Base-by-base conservation (phyloP, 169 alveolate genomes). In the Plasmodium falciparum region DNA sequence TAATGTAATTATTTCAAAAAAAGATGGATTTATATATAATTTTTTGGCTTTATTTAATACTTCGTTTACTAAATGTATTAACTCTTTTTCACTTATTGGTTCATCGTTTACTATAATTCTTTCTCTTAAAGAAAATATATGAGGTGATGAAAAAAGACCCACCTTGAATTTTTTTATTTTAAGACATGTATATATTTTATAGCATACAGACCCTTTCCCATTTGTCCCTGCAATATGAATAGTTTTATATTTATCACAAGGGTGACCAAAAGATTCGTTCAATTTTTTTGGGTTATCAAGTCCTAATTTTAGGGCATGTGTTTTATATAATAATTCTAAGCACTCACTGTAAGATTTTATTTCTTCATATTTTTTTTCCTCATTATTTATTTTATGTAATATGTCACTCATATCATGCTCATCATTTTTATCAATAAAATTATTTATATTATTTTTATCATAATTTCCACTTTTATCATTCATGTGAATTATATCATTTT, bases 121-220 rank as follows among this genome's bases (percentile, higher is more conserved):
- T 74, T 97, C 99, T 69, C 97, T 88, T 52, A 95, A 92, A 33
- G 93, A 73, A 62, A 93, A 90, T 8, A 97, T 70, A 88, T 97
- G 99, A 39, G 99, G 99, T 43, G 99, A 96, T 0, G 96, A 93
- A 90, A 85, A 97, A 17, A 97, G 56, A 1, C 99, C 99, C 11
- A 93, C 94, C 52, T 78, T 95, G 61, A 74, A 92, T 24, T 98
- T 98, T 49, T 56, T 71, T 33, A 67, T 17, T 49, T 92, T 67
- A 11, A 97, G 76, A 62, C 90, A 74, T 52, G 88, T 45, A 47
- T 96, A 93, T 43, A 95, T 90, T 89, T 96, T 96, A 59, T 85
- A 50, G 9, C 96, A 70, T 5, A 96, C 98, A 13, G 98, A 95
- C 0, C 98, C 98, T 91, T 97, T 97, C 49, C 99, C 98, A 89